Evolutionary conservation across 2,329 filamentous ascomycete species (phyloP).

Genomic region (Cadophora sp.): DNA sequence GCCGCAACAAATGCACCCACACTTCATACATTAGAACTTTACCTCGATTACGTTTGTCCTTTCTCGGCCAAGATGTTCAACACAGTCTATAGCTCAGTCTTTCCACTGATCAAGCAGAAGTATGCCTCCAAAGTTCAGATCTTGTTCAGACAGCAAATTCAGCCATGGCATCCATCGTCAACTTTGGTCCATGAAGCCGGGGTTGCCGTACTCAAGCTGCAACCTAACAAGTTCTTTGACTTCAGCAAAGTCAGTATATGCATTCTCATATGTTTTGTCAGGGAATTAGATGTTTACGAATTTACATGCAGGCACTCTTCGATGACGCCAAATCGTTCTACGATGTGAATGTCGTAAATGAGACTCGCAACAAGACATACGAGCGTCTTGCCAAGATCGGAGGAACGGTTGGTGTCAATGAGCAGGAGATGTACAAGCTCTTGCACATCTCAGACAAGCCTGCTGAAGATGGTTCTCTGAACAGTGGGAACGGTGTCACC

Average conservation of each 20-base stretch:
- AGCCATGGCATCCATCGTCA: conserved; percentile 92
- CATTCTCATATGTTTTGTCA: not conserved
- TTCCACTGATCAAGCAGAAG: conserved; percentile 67
- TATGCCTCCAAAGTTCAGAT: conserved; percentile 68
- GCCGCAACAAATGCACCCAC: conserved; percentile 49
- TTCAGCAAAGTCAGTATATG: conserved; percentile 60
- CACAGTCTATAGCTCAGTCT: conserved; percentile 71
- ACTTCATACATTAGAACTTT: conserved; percentile 67
- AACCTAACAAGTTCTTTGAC: conserved; percentile 76
- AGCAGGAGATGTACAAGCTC: conserved; percentile 71
- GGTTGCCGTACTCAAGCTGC: conserved; percentile 76
- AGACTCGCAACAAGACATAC: conserved; percentile 87
- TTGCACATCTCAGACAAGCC: conserved; percentile 74
- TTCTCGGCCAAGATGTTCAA: conserved; percentile 75
- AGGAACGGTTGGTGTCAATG: conserved; percentile 70
- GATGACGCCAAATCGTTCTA: conserved; percentile 78
- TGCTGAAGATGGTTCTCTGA: conserved; percentile 70
- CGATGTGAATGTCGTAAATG: conserved; percentile 82
- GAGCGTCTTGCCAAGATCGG: conserved; percentile 77
- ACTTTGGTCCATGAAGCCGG: conserved; percentile 84
- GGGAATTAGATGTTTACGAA: not conserved
- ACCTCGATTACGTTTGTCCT: conserved; percentile 92
- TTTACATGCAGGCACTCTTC: conserved; percentile 49
- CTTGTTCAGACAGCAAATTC: conserved; percentile 89
- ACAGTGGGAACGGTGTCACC: conserved; percentile 82